Base-by-base conservation (phyloP, 306 rosid genomes). In the Carpinus fangiana region DNA sequence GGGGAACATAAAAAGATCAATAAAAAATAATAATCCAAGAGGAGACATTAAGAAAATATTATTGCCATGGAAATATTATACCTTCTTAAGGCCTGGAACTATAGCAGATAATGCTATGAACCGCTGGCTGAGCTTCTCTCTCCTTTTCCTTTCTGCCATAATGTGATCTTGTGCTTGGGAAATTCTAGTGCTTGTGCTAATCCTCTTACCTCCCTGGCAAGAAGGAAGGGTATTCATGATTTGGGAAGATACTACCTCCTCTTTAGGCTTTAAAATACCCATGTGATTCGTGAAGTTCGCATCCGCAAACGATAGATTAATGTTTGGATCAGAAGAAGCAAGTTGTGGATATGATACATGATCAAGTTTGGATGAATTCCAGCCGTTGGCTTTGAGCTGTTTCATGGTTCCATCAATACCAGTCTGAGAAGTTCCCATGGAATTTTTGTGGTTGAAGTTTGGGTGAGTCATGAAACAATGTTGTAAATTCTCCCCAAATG, bases 41-140 rank as follows among this genome's bases (percentile, higher is more conserved):
- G n/a, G 68, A 13, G 13, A 61, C 43, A 18, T n/a, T 36, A 41
- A 41, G 51, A 41, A 67, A 41, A 41, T 9, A 10, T 41, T 11
- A 41, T 41, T 67, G 23, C 16, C 20, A 67, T 0, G 20, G 23
- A 67, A n/a, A 2, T 47, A 48, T 20, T 31, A 12, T 80, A 95
- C 98, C 98, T 95, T 95, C 87, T 91, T 92, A 3, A 95, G 91
- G 79, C 89, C 94, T n/a, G 98, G 98, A 89, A 92, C 86, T 60
- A 92, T 84, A 47, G 98, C 98, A 76, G 98, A 91, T 31, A 94
- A 83, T 81, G 98, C 93, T 21, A 92, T 88, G 83, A 95, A 95
- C 78, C 92, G 75, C 69, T 95, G 97, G 82, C 90, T 91, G 75
- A 95, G 98, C 82, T 95, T 95, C 89, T 94, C 97, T 31, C 98